These are phyloP conservation scores for Pochonia chlamydosporia DNA, from an alignment of 2,329 filamentous ascomycete species.

Conservation along the genomic window DNA sequence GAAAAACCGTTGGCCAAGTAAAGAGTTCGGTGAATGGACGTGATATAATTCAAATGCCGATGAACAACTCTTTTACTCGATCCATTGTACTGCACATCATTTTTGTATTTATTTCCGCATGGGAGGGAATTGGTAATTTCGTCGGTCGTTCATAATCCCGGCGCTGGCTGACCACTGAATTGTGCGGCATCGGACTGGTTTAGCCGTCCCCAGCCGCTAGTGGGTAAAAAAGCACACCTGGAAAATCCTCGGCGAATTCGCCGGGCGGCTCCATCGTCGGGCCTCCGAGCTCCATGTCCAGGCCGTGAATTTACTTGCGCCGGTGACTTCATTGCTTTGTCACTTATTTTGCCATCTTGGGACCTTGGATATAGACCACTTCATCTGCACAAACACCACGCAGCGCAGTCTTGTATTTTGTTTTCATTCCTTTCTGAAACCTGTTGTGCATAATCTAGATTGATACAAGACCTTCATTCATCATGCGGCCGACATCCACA, in stretches of 20 bases:
- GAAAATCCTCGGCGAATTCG: not conserved
- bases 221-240: not conserved
- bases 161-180: not conserved
- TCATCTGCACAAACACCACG: not conserved
- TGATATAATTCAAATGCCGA: too few species aligned
- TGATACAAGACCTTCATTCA: too few species aligned
- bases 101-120: too few species aligned
- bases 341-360: not conserved
- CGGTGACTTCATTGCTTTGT: not conserved
- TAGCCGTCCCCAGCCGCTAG: not conserved
- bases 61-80: too few species aligned
- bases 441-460: too few species aligned
- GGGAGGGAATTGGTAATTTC: too few species aligned
- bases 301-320: conserved; percentile 11
- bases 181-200: not conserved
- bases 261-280: not conserved
- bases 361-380: not conserved
- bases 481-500: too few species aligned
- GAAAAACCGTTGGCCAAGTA: not conserved
- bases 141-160: too few species aligned
- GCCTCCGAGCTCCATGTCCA: conserved; percentile 13
- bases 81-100: too few species aligned
- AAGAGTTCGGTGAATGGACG: not conserved
- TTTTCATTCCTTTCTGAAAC: too few species aligned
- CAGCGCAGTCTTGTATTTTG: too few species aligned